Evolutionary conservation across 441 rosid species (phyloP).

Genomic region (Rhodomyrtus psidioides): DNA sequence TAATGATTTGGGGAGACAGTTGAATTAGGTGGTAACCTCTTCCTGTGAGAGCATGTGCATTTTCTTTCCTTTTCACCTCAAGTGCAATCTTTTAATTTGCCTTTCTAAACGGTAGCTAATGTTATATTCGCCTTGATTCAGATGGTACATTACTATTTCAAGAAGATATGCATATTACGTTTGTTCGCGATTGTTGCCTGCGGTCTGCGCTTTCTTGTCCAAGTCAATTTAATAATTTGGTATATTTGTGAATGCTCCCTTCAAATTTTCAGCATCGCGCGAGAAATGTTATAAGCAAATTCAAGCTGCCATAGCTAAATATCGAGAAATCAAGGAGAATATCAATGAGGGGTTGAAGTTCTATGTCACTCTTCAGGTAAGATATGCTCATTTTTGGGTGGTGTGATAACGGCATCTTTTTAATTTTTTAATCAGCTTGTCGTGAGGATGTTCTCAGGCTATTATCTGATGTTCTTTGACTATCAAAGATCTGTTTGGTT

Average conservation of each 20-base stretch:
- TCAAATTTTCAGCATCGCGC: slow-evolving; percentile 54
- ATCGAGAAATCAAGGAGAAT: slow-evolving; percentile 88
- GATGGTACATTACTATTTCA: background rate
- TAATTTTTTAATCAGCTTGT: background rate
- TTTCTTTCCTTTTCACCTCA: background rate
- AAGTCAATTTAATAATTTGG: background rate
- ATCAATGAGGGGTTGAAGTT: slow-evolving; percentile 92
- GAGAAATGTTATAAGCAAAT: slow-evolving; percentile 90
- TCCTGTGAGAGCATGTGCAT: background rate
- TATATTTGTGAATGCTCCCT: background rate
- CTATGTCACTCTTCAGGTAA: slow-evolving; percentile 93
- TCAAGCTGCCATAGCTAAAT: slow-evolving; percentile 80
- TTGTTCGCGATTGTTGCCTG: background rate
- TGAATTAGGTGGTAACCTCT: background rate
- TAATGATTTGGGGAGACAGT: background rate
- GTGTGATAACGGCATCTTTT: background rate
- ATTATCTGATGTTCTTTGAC: background rate
- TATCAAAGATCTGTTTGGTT: background rate
- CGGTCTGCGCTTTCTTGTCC: background rate
- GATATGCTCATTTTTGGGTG: background rate
- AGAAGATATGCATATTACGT: background rate
- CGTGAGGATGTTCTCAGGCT: background rate
- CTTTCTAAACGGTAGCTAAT: background rate
- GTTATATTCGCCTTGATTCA: background rate
- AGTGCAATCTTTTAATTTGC: background rate